phyloP scores from a whole-genome alignment of 148 eudicot genomes.

The Rhododendron ovatum region DNA sequence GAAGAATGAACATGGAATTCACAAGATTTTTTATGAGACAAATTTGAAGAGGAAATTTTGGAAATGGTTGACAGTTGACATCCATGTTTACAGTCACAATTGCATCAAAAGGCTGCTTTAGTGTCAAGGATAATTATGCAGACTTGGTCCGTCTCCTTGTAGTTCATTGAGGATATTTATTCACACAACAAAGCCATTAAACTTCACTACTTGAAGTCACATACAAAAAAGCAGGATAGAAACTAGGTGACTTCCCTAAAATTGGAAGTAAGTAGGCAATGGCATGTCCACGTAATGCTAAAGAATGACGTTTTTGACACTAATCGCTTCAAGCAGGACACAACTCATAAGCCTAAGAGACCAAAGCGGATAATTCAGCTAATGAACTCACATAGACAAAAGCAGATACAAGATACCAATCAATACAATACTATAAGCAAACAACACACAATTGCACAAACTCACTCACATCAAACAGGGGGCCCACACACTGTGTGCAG shows the following conservation, averaged over 20 bases:
- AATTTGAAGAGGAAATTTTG: neutral
- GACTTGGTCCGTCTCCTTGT: neutral
- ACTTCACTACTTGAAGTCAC: neutral
- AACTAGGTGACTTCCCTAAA: neutral
- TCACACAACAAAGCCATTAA: neutral
- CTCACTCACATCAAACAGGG: too few species aligned
- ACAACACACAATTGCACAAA: too few species aligned
- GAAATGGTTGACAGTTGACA: neutral
- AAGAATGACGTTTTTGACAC: neutral
- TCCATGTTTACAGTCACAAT: neutral
- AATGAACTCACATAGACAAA: neutral
- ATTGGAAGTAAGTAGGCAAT: neutral
- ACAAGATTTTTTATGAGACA: neutral
- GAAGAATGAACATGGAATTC: neutral
- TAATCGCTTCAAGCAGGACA: neutral
- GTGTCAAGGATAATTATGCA: neutral
- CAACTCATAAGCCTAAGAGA: neutral
- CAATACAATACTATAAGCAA: too few species aligned
- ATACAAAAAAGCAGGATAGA: neutral
- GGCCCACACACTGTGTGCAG: too few species aligned
- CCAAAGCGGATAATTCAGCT: neutral
- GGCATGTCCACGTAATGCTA: neutral
- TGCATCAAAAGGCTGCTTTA: neutral
- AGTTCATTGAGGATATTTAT: neutral
- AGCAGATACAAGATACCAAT: neutral